Conservation (phyloP, 2,329 filamentous ascomycete species). For the Penicillium sp. region DNA sequence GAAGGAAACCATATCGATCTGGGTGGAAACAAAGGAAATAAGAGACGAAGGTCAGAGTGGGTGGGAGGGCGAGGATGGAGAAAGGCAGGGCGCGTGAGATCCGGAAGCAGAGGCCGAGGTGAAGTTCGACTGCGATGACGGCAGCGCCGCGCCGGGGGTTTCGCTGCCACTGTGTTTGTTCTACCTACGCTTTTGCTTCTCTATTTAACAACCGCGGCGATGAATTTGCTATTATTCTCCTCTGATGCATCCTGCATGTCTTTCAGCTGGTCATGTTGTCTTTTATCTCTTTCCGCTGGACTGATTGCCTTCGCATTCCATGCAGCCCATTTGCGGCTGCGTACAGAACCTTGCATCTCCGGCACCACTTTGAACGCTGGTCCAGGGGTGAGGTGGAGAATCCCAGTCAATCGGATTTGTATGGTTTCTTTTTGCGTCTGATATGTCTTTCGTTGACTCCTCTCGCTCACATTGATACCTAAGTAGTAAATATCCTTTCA, state of each 20-base stretch:
- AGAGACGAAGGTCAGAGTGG: neutral
- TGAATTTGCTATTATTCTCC: neutral
- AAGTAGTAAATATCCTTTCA: too few species aligned
- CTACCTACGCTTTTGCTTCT: too few species aligned
- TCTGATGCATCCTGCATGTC: constrained; percentile 3
- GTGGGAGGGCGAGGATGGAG: neutral
- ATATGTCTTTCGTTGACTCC: too few species aligned
- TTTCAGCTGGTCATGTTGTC: too few species aligned
- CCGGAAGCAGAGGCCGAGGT: constrained; percentile 18
- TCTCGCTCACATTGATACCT: too few species aligned
- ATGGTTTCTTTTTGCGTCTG: neutral
- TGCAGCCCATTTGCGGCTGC: constrained; percentile 7
- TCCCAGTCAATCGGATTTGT: neutral
- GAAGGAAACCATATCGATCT: neutral
- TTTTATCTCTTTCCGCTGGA: neutral
- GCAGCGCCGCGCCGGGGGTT: constrained; percentile 6
- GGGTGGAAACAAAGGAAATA: constrained; percentile 4
- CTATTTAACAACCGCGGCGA: too few species aligned
- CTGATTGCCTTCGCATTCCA: constrained; percentile 8
- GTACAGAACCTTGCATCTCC: constrained; percentile 8
- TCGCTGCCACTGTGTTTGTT: neutral
- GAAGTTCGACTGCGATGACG: constrained; percentile 21
- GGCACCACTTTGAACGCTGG: too few species aligned
- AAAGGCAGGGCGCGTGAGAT: constrained; percentile 10
- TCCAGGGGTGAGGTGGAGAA: too few species aligned